Evolutionary conservation across 2,329 filamentous ascomycete species (phyloP), one percentile per base, ranked within the genome.

Genomic region (Chrysoporthe austroafricana): DNA sequence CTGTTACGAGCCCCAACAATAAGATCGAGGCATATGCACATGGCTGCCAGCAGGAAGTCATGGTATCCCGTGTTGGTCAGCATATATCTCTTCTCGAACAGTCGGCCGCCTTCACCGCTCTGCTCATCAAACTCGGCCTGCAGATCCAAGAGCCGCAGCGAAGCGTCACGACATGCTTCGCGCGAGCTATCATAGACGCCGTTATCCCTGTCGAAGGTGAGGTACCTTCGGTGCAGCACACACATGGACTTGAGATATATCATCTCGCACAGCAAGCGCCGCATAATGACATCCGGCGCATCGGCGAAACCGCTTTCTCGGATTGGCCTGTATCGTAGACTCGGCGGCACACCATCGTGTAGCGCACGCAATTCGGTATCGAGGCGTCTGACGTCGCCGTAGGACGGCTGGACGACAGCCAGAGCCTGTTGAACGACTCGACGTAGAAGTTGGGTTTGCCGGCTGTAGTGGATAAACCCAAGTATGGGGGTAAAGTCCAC

Each of bases 21-120:
- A 14, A 84, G 74, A 69, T 85, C 83, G 3, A 89, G 74, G 66
- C 85, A 89, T 6, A 89, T 72, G 52, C 89, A 83, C 84, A 88
- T 89, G 14, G 85, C 82, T 0, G 86, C 86, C 21, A 88, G 80
- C 36, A 89, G 75, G 69, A 87, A 89, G 70, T 88, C 85, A 44
- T 87, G 84, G 32, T 84, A 76, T 5, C 83, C 84, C 57, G 88
- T 73, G 3, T 82, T 83, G 3, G 82, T 82, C 8, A 88, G 73
- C 77, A 88, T 84, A 75, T 84, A 86, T 54, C 82, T 79, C 62
- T 88, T 83, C 50, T 82, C 79, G 66, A 82, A 79, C 68, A 89
- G 74, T 26, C 84, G 79, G 0, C 86, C 86, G 0, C 85, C 84
- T 0, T 82, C 80, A 36, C 76, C 77, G 18, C 78, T 78, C 73